These are phyloP conservation scores for Scedosporium minutisporum DNA, from an alignment of 2,329 filamentous ascomycete genomes.

Conservation along the genomic window DNA sequence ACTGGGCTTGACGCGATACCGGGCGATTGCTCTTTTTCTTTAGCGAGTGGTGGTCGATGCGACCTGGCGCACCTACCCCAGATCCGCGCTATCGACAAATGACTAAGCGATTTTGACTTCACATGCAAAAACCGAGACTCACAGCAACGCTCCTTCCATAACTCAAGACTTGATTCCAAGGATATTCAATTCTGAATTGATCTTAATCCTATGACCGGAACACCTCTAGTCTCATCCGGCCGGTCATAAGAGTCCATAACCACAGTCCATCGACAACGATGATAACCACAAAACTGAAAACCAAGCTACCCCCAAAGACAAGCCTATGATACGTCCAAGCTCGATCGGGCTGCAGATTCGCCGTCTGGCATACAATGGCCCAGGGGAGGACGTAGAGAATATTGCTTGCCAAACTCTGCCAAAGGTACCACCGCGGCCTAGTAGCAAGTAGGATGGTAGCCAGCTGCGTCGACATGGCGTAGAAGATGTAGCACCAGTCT, in stretches of 20 bases:
- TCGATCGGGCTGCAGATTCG: slow-evolving; percentile 35
- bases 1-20: too few relatives aligned
- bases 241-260: slow-evolving; percentile 37
- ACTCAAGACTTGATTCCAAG: too few relatives aligned
- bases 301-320: slow-evolving; percentile 58
- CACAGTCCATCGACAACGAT: slow-evolving; percentile 39
- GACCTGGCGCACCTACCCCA: too few relatives aligned
- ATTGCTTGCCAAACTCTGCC: slow-evolving; percentile 57
- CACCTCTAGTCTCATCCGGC: slow-evolving; percentile 21
- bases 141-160: too few relatives aligned
- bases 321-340: slow-evolving; percentile 60
- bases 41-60: too few relatives aligned
- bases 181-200: too few relatives aligned
- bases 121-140: too few relatives aligned
- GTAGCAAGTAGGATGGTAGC: slow-evolving; percentile 56
- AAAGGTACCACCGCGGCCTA: slow-evolving; percentile 56
- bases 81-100: too few relatives aligned
- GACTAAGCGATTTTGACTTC: too few relatives aligned
- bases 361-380: slow-evolving; percentile 51
- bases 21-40: too few relatives aligned
- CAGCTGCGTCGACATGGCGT: slow-evolving; percentile 55
- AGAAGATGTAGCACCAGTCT: slow-evolving; percentile 62
- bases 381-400: slow-evolving; percentile 60
- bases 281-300: slow-evolving; percentile 56
- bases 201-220: too few relatives aligned